phyloP scores from a whole-genome alignment of 805 yeast species.

The Spencermartinsiella europaea region DNA sequence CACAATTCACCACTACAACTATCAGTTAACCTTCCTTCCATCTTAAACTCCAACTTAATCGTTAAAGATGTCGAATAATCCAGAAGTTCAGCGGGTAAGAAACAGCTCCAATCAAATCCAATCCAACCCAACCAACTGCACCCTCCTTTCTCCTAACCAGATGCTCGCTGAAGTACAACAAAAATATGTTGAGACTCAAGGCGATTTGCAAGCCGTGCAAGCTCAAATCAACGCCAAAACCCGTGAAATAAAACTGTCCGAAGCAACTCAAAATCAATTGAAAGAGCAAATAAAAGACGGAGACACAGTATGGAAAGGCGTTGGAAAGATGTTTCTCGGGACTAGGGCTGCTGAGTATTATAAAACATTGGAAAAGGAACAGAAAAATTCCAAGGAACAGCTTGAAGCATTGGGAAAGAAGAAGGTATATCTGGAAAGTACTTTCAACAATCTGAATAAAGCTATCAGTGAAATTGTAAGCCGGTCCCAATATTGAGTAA shows the following conservation, averaged over 20 bases:
- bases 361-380: slow-evolving; percentile 46
- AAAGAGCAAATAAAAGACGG: slow-evolving; percentile 36
- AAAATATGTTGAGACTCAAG: slow-evolving; percentile 53
- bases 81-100: neutral
- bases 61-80: neutral
- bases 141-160: no score
- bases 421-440: slow-evolving; percentile 65
- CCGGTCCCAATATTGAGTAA: neutral
- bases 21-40: no score
- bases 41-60: no score
- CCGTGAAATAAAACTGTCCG: slow-evolving; percentile 49
- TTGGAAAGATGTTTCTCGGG: slow-evolving; percentile 60
- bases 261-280: slow-evolving; percentile 54
- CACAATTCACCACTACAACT: no score
- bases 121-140: no score
- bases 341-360: slow-evolving; percentile 45
- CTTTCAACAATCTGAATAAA: slow-evolving; percentile 67
- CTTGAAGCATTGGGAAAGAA: slow-evolving; percentile 60
- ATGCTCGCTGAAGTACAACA: slow-evolving; percentile 51
- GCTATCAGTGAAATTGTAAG: slow-evolving; percentile 47
- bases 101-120: neutral
- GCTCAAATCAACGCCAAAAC: slow-evolving; percentile 46
- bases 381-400: slow-evolving; percentile 51
- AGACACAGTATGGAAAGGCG: slow-evolving; percentile 72
- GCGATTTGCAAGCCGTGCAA: slow-evolving; percentile 52